phyloP scores from a whole-genome alignment of 805 yeast species.

The Candida peoriensis region DNA sequence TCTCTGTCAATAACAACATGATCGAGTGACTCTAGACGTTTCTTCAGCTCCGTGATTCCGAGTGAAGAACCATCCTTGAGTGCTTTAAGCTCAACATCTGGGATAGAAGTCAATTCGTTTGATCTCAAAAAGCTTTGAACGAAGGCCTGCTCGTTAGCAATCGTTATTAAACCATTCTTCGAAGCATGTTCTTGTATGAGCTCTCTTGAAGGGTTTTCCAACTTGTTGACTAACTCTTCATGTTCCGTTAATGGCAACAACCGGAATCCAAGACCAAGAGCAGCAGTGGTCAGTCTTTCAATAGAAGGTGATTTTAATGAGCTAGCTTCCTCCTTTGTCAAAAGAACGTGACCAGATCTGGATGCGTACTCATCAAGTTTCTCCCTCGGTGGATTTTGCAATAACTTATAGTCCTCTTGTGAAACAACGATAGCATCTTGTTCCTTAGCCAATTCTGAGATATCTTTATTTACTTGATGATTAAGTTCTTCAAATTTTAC shows the following conservation, averaged over 20 bases:
- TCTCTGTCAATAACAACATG: conserved; percentile 11
- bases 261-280: conserved; percentile 16
- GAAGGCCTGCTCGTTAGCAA: conserved; percentile 6
- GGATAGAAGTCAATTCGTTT: conserved; percentile 7
- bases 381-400: conserved; percentile 3
- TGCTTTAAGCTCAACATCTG: conserved; percentile 1
- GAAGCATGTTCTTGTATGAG: conserved; percentile 1
- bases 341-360: conserved; percentile 8
- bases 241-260: neutral
- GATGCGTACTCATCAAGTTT: conserved; percentile 1
- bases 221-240: conserved; percentile 6
- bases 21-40: conserved; percentile 4
- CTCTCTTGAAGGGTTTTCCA: conserved; percentile 3
- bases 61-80: conserved; percentile 14
- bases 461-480: conserved; percentile 16
- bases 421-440: conserved; percentile 18
- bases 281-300: conserved; percentile 9
- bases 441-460: conserved; percentile 22
- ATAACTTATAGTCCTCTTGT: conserved; percentile 2
- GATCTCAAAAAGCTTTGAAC: conserved; percentile 6
- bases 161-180: conserved; percentile 6
- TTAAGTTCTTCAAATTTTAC: conserved; percentile 9
- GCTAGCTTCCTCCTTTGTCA: conserved; percentile 8
- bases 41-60: neutral
- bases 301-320: conserved; percentile 12